Evolutionary conservation across 2,329 filamentous ascomycete genomes (phyloP), one percentile per base, ranked within the genome.

Genomic region (Harringtonia lauricola): DNA sequence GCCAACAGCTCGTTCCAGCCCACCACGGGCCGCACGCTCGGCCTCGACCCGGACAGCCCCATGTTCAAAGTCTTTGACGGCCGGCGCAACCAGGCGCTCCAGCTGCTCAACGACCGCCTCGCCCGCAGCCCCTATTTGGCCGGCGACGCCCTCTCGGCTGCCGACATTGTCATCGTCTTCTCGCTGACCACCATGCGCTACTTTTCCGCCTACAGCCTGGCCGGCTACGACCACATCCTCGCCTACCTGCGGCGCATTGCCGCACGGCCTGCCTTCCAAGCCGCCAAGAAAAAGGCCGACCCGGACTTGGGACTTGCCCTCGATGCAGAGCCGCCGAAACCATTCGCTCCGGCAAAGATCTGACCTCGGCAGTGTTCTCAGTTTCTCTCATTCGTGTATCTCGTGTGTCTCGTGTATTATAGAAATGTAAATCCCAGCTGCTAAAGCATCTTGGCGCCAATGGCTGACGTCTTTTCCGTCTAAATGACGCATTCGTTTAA

Each of bases 161-260:
- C 81, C 1, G 81, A 86, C 57, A 64, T 82, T 33, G 82, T 84
- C 76, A 63, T 61, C 5, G 66, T 79, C 1, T 81, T 72, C 52
- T 64, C 66, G 14, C 59, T 84, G 29, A 81, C 78, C 1, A 83
- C 77, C 2, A 69, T 76, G 66, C 64, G 80, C 15, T 62, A 64
- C 39, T 81, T 75, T 49, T 58, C 59, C 21, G 64, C 65, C 2
- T 63, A 61, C 36, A 61, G 64, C 40, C 49, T 77, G 39, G 50
- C 47, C 2, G 55, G 52, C 1, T 71, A 71, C 49, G 49, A 55
- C 1, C 62, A 63, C 38, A 61, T 77, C 7, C 39, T 75, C 28
- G 51, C 47, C 1, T 79, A 70, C 47, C 52, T 77, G 26, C 44
- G 62, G 51, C 58, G 71, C 4, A 54, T 74, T 10, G 59, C 60